Evolutionary conservation across 1,284 basidiomycete genomes (phyloP), one percentile per base, ranked within the genome.

Genomic region (Lignosus rhinocerotis): DNA sequence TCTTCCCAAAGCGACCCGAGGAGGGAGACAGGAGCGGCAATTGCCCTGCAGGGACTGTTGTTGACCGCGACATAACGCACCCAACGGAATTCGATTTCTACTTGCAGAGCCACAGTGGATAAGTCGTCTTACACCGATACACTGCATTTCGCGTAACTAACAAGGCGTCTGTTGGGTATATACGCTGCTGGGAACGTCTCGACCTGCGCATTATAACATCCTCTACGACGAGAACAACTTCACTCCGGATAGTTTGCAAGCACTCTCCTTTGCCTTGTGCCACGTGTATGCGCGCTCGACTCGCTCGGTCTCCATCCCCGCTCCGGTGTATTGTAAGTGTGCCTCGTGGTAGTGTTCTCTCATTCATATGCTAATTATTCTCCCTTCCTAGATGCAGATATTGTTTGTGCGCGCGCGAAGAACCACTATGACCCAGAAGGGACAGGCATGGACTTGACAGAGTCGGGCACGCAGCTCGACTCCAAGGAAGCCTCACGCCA

Each of bases 81-180:
- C 89, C 90, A 0, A 81, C 84, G 1, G 90, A 92, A 66, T 90
- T 90, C 53, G 92, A 93, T 66, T 93, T 89, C 70, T 93, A 93
- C 66, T 76, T 92, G 1, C 86, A 90, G 69, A 85, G 83, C 56
- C 92, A 93, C 61, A 88, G 83, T 42, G 90, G 85, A 65, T 67
- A 62, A 64, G 66, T 67, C 49, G 17, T 19, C n/a, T 53, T 30
- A 39, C 47, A 30, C 34, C 34, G 6, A 2, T n/a, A n/a, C 19
- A 14, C 36, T 9, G 16, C n/a, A n/a, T n/a, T 39, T 19, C n/a
- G 16, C 6, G 31, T 30, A 36, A 33, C 61, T 66, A 54, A 66
- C 58, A 44, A 38, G 43, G 32, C 63, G 38, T 60, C 25, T 50
- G 60, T 58, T 30, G 36, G 55, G 45, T 63, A 58, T 61, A 48